Evolutionary conservation across 768 basidiomycete genomes (phyloP), one percentile per base, ranked within the genome.

Genomic region (Russula abietina): DNA sequence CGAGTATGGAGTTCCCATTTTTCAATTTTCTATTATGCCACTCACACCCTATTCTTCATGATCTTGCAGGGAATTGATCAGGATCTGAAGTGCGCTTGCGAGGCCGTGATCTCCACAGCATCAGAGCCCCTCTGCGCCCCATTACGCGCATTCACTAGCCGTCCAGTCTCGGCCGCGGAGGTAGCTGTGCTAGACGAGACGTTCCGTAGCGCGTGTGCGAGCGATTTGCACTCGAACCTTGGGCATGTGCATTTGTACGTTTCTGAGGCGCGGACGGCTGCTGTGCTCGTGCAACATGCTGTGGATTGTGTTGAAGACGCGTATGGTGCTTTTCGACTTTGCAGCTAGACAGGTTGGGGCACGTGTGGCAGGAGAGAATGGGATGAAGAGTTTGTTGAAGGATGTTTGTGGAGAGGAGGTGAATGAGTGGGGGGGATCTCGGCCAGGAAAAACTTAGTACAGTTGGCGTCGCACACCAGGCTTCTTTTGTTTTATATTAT

Each of bases 21-120:
- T 24, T 55, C 26, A 48, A 54, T 57, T 36, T 51, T 16, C 30
- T 52, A 32, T 30, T 30, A 12, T 26, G 55, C 45, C 48, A 48
- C 62, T 59, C 36, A 50, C n/a, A 38, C 11, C 10, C 26, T 24
- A 16, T 22, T 17, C 22, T 22, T 24, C 22, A 1, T 26, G 2
- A 5, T 19, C 32, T 50, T 28, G 30, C 72, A 95, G 91, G 88
- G 87, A 62, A 88, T 97, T 67, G 96, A 98, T 74, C 80, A 86
- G 53, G 89, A 88, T 33, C 83, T 98, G 32, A 91, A 93, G 70
- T 78, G 79, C 19, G 87, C 86, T 0, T 98, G 95, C 75, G 93
- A 96, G 75, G 83, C 85, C 45, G 81, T 93, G 41, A 96, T 98
- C 61, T 74, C 79, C 3, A 74, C 81, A 16, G 86, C 86, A 64